Base-by-base conservation (phyloP, 306 rosid species). In the Malus sieversii region DNA sequence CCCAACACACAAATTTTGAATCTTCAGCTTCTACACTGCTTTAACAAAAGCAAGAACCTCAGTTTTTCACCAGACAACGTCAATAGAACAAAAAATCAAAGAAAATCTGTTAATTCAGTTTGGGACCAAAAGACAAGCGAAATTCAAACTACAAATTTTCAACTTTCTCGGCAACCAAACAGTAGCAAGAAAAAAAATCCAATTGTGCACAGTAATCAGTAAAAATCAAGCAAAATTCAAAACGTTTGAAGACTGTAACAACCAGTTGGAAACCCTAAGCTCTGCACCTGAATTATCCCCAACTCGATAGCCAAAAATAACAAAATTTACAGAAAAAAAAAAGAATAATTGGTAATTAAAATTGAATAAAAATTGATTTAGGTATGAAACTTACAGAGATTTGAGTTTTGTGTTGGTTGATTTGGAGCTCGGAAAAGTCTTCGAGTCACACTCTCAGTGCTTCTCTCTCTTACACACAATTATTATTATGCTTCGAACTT, bases 181-280 rank as follows among this genome's bases (percentile, higher is more conserved):
- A 33, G 61, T 48, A 4, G 46, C 27, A 66, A 18, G 61, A 8
- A 42, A 42, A 51, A 27, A 38, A 38, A 0, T 30, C 22, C 22
- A 80, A 71, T 23, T 71, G 30, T 60, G 30, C 33, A 64, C 46
- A 59, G 9, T 23, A 72, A 60, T 46, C 18, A 68, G 64, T 19
- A 74, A 9, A 79, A 35, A 70, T 70, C 23, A 51, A 69, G 16
- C 59, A 4, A 62, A 77, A 32, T 15, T 57, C 72, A 77, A 69
- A 65, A 71, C 14, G 10, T 61, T 73, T 33, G n/a, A 42, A 42
- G 27, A 32, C 46, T 33, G 3, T 9, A 14, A 6, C 18, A 53
- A 38, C 68, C n/a, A 71, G 44, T 13, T n/a, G 68, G 78, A 80
- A 89, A 78, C 98, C 93, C 93, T 89, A 90, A 76, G 35, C 46